Evolutionary conservation across 75 land plant species (phyloP).

Genomic region (Pinus tabuliformis): DNA sequence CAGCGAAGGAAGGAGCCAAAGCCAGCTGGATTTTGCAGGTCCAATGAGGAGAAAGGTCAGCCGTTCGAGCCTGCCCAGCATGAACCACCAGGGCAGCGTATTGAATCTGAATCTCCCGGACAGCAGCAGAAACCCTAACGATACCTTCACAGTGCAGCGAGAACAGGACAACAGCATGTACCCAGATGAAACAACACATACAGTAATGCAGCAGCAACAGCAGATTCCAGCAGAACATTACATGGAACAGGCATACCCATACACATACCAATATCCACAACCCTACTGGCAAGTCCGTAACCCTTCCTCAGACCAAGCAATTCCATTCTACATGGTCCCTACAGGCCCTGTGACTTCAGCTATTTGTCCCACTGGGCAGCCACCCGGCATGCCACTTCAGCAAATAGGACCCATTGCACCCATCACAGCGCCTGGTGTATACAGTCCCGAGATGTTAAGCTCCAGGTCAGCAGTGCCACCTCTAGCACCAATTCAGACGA

Average conservation of each 20-base stretch:
- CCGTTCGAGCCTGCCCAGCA: not conserved
- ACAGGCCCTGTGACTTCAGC: not conserved
- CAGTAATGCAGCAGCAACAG: not conserved
- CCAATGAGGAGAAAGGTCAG: not conserved
- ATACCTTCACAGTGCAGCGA: not conserved
- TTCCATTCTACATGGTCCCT: not conserved
- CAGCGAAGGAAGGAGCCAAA: not conserved
- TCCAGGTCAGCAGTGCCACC: not conserved
- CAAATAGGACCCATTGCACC: not conserved
- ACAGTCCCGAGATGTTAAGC: not conserved
- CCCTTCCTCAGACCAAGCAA: not conserved
- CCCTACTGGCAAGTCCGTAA: not conserved
- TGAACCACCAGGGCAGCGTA: not conserved
- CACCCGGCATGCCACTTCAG: slow-evolving; percentile 1
- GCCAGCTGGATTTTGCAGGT: not conserved
- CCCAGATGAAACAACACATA: not conserved
- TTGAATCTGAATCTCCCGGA: slow-evolving; percentile 9
- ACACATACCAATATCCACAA: not conserved
- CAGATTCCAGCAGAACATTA: not conserved
- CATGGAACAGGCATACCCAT: not conserved
- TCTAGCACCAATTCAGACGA: not conserved
- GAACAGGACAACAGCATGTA: not conserved
- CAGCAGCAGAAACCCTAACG: not conserved
- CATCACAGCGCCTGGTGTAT: not conserved
- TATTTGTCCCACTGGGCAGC: not conserved